Percentiles rank a stretch among this genome's conserved stretches.
Evolutionary conservation across 192 early-diverging fungal genomes (phyloP).

Genomic region (Piromyces finnis): DNA sequence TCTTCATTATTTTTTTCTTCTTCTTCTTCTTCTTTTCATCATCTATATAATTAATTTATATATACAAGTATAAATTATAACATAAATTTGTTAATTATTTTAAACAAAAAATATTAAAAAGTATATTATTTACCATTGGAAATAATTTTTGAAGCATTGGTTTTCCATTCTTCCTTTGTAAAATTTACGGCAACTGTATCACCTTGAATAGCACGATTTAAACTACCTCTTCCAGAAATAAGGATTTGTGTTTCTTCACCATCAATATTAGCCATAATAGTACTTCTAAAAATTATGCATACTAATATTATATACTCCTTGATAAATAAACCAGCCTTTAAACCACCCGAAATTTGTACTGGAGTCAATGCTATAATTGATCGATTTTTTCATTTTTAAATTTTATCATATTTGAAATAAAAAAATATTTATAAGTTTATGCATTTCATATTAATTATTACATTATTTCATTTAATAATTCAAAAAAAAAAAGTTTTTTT

Average conservation of each 20-base stretch:
- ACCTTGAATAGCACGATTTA: constrained; percentile 86
- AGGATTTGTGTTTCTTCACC: constrained; percentile 56
- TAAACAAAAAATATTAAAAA: too few species aligned
- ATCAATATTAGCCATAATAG: constrained; percentile 51
- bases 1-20: constrained; percentile 21
- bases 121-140: constrained; percentile 18
- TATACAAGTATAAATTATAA: too few species aligned
- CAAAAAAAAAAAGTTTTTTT: too few species aligned
- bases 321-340: constrained; percentile 64
- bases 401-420: too few species aligned
- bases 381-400: too few species aligned
- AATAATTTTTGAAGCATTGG: constrained; percentile 45
- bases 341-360: constrained; percentile 61
- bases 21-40: constrained; percentile 5
- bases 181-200: constrained; percentile 79
- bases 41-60: too few species aligned
- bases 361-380: constrained; percentile 50
- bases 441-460: too few species aligned
- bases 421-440: too few species aligned
- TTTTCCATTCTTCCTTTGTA: constrained; percentile 71
- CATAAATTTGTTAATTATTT: too few species aligned
- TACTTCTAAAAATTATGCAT: constrained; percentile 74
- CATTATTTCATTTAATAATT: too few species aligned
- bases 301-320: constrained; percentile 70
- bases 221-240: constrained; percentile 58